phyloP scores from a whole-genome alignment of 2,329 filamentous ascomycete species.

The Beauveria sp. region DNA sequence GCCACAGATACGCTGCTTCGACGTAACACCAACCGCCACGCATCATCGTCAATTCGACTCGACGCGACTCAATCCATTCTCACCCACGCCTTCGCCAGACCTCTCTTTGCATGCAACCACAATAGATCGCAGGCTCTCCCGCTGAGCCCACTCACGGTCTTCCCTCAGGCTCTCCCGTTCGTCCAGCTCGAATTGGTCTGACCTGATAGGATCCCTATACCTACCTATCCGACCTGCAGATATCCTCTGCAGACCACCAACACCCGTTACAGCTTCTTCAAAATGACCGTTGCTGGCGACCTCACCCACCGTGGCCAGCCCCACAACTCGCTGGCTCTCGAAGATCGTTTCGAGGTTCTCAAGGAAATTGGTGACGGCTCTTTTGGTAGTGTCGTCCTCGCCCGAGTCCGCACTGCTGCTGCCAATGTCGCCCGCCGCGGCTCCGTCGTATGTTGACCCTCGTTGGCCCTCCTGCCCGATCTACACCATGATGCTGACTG shows the following conservation, averaged over 20 bases:
- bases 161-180: slow-evolving; percentile 8
- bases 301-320: slow-evolving; percentile 60
- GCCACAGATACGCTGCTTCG: slow-evolving; percentile 3
- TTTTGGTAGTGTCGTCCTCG: slow-evolving; percentile 91
- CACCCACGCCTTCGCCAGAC: background rate
- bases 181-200: slow-evolving; percentile 2
- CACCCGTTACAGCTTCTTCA: slow-evolving; percentile 22
- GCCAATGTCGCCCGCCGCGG: slow-evolving; percentile 81
- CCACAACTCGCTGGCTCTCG: slow-evolving; percentile 58
- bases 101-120: slow-evolving; percentile 9
- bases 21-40: background rate
- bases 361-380: slow-evolving; percentile 99
- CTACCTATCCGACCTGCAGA: slow-evolving; percentile 1
- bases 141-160: slow-evolving; percentile 5
- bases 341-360: slow-evolving; percentile 92
- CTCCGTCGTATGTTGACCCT: slow-evolving; percentile 65
- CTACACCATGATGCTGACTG: background rate
- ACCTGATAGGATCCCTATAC: slow-evolving; percentile 8
- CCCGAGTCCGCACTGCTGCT: slow-evolving; percentile 84
- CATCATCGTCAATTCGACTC: background rate
- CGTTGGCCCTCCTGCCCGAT: slow-evolving; percentile 4
- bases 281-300: slow-evolving; percentile 73
- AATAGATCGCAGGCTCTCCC: slow-evolving; percentile 7
- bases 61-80: slow-evolving; percentile 3
- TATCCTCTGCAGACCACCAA: slow-evolving; percentile 1